phyloP scores from a whole-genome alignment of 352 stramenopile genomes.

The Phytophthora sojae region DNA sequence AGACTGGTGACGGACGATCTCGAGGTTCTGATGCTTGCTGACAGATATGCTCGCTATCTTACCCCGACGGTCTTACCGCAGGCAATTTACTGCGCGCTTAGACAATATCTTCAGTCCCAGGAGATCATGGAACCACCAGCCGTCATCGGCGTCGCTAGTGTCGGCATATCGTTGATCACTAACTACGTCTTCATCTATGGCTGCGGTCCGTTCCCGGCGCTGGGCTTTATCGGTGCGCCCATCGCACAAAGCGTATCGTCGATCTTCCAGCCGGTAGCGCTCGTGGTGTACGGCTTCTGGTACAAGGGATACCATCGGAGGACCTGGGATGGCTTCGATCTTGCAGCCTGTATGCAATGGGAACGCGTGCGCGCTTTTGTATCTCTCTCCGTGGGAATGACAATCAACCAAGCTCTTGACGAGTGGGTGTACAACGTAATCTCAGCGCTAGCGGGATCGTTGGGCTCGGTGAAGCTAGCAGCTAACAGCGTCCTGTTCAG shows the following conservation, averaged over 20 bases:
- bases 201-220: conserved; percentile 53
- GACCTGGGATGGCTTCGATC: conserved; percentile 74
- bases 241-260: conserved; percentile 80
- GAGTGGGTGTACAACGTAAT: conserved; percentile 86
- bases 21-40: conserved; percentile 65
- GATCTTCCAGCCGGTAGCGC: conserved; percentile 77
- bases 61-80: conserved; percentile 73
- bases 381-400: conserved; percentile 78
- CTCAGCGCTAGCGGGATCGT: conserved; percentile 66
- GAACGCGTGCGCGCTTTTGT: conserved; percentile 74
- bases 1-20: conserved; percentile 71
- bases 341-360: conserved; percentile 65
- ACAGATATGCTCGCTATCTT: conserved; percentile 71
- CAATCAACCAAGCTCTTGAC: conserved; percentile 79
- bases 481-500: conserved; percentile 88
- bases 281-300: conserved; percentile 75
- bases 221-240: conserved; percentile 81
- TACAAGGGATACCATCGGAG: conserved; percentile 85
- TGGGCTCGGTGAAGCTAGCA: conserved; percentile 69
- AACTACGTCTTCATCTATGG: conserved; percentile 89
- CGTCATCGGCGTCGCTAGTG: conserved; percentile 72
- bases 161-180: conserved; percentile 69
- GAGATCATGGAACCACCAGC: conserved; percentile 84
- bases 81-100: conserved; percentile 75
- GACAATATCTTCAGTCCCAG: conserved; percentile 83